Percentiles rank a stretch among this genome's conserved stretches.
phyloP scores from a whole-genome alignment of 176 grass and related monocot genomes.

The Cocos nucifera region DNA sequence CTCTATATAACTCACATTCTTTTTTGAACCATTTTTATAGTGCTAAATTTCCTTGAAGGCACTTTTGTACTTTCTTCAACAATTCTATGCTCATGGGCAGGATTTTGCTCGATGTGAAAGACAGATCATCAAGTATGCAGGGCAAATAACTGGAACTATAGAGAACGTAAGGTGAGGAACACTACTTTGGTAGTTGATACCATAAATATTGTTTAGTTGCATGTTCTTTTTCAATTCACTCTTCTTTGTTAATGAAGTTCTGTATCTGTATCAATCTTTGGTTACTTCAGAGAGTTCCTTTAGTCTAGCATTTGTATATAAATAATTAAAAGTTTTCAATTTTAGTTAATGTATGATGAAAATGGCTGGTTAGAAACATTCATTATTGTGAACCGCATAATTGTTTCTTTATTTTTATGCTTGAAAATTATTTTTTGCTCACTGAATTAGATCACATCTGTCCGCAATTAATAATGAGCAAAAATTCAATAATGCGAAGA shows the following conservation, averaged over 20 bases:
- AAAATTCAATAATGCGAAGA: no score
- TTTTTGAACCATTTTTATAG: background rate
- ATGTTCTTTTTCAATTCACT: background rate
- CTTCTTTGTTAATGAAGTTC: background rate
- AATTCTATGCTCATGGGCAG: slow-evolving; percentile 14
- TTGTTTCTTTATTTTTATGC: no score
- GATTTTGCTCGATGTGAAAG: slow-evolving; percentile 15
- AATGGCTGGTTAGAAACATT: no score
- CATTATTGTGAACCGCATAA: no score
- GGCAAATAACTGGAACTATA: slow-evolving; percentile 11
- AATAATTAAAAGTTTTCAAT: no score
- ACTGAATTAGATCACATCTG: no score
- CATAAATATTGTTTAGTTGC: background rate
- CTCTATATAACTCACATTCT: background rate
- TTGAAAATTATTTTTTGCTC: no score
- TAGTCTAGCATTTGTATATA: background rate
- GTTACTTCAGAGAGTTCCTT: background rate
- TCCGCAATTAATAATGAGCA: no score
- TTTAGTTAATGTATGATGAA: no score
- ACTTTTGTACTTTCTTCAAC: background rate
- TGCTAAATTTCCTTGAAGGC: background rate
- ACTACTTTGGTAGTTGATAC: background rate
- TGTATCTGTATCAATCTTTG: background rate
- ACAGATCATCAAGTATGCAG: slow-evolving; percentile 11
- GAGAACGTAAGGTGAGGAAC: slow-evolving; percentile 20